Conservation (phyloP, 176 grass and related monocot genomes). For the Avena eriantha region DNA sequence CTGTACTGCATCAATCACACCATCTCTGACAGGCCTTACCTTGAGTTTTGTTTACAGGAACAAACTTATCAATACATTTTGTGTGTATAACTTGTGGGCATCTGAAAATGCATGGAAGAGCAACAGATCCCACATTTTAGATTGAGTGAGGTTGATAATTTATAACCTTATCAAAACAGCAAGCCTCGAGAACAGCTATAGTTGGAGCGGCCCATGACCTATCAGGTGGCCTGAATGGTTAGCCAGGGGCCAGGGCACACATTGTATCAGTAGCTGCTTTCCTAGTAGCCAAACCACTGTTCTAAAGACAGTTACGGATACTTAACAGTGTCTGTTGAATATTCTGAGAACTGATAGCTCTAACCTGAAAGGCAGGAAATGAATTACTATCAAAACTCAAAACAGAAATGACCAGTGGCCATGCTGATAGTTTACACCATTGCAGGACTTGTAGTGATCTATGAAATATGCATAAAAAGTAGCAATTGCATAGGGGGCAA, state of each 20-base stretch:
- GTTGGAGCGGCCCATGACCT: constrained; percentile 71
- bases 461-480: constrained; percentile 25
- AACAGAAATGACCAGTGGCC: constrained; percentile 3
- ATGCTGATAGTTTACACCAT: constrained; percentile 2
- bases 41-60: constrained; percentile 33
- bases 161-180: constrained; percentile 98
- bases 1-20: constrained; percentile 83
- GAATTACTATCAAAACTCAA: constrained; percentile 19
- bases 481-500: background rate
- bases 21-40: constrained; percentile 97
- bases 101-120: constrained; percentile 37
- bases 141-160: background rate
- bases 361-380: constrained; percentile 69
- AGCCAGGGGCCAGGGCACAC: constrained; percentile 64
- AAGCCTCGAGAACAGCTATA: constrained; percentile 78
- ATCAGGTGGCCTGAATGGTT: constrained; percentile 77
- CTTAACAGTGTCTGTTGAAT: constrained; percentile 88
- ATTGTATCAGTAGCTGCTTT: constrained; percentile 94
- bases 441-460: constrained; percentile 24
- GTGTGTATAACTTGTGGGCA: constrained; percentile 6
- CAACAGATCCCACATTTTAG: background rate
- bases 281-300: constrained; percentile 88
- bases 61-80: constrained; percentile 20
- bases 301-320: constrained; percentile 86
- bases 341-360: constrained; percentile 84